A percentile compares a stretch with the other conserved stretches of the same genome.
phyloP scores from a whole-genome alignment of 1,139 yeast species.

The Debaryomycetaceae sp. region DNA sequence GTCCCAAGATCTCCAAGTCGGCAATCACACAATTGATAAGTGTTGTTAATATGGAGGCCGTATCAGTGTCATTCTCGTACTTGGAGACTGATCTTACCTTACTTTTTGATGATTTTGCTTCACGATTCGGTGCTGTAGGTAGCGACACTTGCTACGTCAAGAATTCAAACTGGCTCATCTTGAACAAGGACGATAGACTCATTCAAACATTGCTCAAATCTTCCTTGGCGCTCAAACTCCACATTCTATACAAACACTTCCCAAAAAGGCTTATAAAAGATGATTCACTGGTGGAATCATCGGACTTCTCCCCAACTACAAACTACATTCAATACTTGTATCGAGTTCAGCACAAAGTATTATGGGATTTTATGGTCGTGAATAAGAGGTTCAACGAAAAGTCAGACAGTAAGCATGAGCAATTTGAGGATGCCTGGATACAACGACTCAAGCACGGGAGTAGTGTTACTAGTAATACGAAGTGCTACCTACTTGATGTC shows the following conservation, averaged over 20 bases:
- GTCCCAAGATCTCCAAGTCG: constrained; percentile 19
- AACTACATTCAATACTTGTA: constrained; percentile 3
- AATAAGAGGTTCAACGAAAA: constrained; percentile 1
- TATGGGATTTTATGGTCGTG: constrained; percentile 21
- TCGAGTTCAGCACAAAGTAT: constrained; percentile 4
- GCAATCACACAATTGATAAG: constrained; percentile 17
- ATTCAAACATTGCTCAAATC: constrained; percentile 13
- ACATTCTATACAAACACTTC: constrained; percentile 12
- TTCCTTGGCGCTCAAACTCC: constrained; percentile 27
- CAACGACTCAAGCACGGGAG: neutral
- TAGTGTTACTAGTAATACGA: neutral
- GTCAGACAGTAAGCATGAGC: neutral
- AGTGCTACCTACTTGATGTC: neutral
- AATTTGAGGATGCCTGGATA: neutral
- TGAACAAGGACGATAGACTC: constrained; percentile 8
- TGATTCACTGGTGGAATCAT: constrained; percentile 2
- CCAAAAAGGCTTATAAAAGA: constrained; percentile 4
- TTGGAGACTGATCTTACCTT: constrained; percentile 22
- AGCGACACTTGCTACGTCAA: constrained; percentile 10
- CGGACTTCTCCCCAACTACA: constrained; percentile 1
- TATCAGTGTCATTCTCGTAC: constrained; percentile 16
- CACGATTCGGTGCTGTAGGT: neutral
- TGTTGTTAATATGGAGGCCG: constrained; percentile 7
- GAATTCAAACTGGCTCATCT: constrained; percentile 22
- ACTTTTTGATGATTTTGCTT: constrained; percentile 5